Evolutionary conservation across 345 rosid genomes (phyloP).

Genomic region (Mangifera indica): DNA sequence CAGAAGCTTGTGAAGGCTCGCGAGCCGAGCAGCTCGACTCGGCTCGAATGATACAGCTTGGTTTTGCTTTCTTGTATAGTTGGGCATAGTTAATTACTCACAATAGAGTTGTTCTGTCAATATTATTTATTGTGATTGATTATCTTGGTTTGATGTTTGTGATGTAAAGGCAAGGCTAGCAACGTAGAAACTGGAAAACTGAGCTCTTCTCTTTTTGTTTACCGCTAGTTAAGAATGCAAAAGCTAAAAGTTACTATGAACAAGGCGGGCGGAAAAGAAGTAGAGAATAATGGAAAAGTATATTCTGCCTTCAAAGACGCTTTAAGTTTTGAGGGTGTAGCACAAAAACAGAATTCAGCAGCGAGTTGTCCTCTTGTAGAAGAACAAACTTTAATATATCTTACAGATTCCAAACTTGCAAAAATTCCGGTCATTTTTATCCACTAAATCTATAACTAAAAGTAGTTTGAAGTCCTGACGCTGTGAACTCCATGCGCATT

Average conservation of each 20-base stretch:
- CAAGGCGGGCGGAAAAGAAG: neutral
- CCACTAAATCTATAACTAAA: neutral
- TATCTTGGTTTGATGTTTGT: conserved; percentile 21
- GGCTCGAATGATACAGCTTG: conserved; percentile 13
- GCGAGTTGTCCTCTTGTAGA: neutral
- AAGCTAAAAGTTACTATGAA: neutral
- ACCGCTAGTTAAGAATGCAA: neutral
- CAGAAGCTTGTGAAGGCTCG: too few species aligned
- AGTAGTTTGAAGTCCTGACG: neutral
- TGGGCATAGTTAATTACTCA: neutral
- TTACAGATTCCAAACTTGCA: conserved; percentile 2
- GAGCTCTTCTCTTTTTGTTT: neutral
- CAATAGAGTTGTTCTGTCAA: conserved; percentile 25
- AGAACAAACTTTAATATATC: neutral
- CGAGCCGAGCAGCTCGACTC: too few species aligned
- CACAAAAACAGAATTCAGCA: neutral
- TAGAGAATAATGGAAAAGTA: neutral
- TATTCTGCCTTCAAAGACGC: neutral
- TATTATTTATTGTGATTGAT: conserved; percentile 24
- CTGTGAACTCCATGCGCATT: neutral
- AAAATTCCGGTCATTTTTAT: neutral
- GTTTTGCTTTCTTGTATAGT: conserved; percentile 18
- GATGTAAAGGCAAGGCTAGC: conserved; percentile 29
- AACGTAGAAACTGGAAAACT: conserved; percentile 3
- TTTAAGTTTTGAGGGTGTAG: neutral